phyloP scores from a whole-genome alignment of 306 rosid genomes.

The Albizia julibrissin region DNA sequence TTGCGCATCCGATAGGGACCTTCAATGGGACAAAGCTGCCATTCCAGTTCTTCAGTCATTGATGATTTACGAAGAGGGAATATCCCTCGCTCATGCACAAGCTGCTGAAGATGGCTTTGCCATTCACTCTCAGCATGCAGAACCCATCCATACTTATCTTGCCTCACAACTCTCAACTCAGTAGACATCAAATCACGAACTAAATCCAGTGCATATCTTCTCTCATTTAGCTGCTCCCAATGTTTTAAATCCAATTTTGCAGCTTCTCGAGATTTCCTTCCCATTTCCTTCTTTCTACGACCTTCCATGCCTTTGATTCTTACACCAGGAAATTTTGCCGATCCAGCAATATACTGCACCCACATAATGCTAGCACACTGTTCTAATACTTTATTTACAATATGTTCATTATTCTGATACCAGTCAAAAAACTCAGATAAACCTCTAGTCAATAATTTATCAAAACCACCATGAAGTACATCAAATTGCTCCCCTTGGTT shows the following conservation, averaged over 20 bases:
- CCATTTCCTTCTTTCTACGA: conserved; percentile 94
- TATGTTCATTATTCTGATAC: conserved; percentile 74
- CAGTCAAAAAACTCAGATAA: conserved; percentile 80
- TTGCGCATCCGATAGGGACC: conserved; percentile 99
- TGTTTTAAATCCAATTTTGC: conserved; percentile 80
- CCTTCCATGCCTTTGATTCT: conserved; percentile 96
- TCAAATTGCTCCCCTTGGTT: conserved; percentile 87
- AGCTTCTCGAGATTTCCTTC: conserved; percentile 79
- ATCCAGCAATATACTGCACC: conserved; percentile 95
- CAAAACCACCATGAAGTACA: conserved; percentile 94
- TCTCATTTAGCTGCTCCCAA: conserved; percentile 97
- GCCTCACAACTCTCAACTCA: conserved; percentile 97
- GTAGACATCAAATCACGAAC: conserved; percentile 97
- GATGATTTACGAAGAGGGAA: conserved; percentile 73
- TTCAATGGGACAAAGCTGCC: conserved; percentile 99
- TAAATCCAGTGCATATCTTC: conserved; percentile 91
- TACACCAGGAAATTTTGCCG: conserved; percentile 95
- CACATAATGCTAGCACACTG: conserved; percentile 95
- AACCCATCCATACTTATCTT: conserved; percentile 99
- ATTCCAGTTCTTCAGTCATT: conserved; percentile 65
- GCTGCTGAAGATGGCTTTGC: conserved; percentile 95
- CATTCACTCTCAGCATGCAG: conserved; percentile 99
- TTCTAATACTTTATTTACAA: conserved; percentile 82
- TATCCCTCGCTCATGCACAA: conserved; percentile 96
- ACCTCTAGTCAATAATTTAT: conserved; percentile 78